Percentiles rank a stretch among this genome's conserved stretches.
Evolutionary conservation across 345 rosid genomes (phyloP).

Genomic region (Murraya koenigii): DNA sequence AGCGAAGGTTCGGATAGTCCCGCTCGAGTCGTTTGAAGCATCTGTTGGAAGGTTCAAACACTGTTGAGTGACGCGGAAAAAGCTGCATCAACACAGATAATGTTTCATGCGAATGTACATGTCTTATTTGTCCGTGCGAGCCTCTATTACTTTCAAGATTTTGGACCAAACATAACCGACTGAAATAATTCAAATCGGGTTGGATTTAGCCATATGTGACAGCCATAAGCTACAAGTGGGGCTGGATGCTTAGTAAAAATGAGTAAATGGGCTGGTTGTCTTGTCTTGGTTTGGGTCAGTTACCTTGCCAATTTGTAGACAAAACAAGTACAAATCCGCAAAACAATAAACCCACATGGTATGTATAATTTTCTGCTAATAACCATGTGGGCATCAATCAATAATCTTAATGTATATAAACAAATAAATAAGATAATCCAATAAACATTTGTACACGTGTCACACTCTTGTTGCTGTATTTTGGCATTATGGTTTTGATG

Average conservation of each 20-base stretch:
- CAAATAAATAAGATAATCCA: background rate
- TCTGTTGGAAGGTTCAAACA: too few species aligned
- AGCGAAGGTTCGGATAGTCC: too few species aligned
- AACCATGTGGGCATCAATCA: background rate
- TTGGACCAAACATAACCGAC: too few species aligned
- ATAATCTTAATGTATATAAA: background rate
- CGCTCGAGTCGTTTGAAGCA: too few species aligned
- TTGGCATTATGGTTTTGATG: background rate
- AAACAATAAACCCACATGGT: background rate
- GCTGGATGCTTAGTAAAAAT: too few species aligned
- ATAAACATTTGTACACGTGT: background rate
- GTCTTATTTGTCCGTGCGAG: too few species aligned
- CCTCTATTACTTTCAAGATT: too few species aligned
- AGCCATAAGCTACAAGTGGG: too few species aligned
- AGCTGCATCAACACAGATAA: too few species aligned
- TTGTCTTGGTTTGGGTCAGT: too few species aligned
- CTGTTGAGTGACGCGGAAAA: too few species aligned
- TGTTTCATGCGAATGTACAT: too few species aligned
- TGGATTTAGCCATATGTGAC: background rate
- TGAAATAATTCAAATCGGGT: background rate
- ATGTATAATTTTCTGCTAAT: background rate
- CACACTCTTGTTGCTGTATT: background rate
- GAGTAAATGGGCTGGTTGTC: background rate
- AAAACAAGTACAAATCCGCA: background rate
- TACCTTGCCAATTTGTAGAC: background rate